A percentile compares a stretch with the other conserved stretches of the same genome.
These are phyloP conservation scores for Hypoxylon rickii DNA, from an alignment of 495 filamentous ascomycete genomes.

Conservation along the genomic window DNA sequence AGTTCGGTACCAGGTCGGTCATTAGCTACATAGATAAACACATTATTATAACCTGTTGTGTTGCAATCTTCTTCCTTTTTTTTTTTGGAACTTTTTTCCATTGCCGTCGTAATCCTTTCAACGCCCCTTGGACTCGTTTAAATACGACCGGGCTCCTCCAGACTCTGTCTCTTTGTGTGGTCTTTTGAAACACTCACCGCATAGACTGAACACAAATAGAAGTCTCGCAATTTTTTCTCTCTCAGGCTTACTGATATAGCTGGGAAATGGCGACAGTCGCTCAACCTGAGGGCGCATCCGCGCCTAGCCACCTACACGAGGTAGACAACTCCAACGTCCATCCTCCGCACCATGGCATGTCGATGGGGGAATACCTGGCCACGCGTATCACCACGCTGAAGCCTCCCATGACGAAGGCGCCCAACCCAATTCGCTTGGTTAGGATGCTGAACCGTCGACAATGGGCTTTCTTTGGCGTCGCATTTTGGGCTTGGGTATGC, in stretches of 20 bases:
- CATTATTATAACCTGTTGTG: constrained; percentile 11
- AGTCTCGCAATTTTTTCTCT: constrained; percentile 1
- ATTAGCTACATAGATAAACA: not conserved
- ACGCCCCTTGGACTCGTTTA: constrained; percentile 17
- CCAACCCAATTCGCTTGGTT: constrained; percentile 77
- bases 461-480: constrained; percentile 84
- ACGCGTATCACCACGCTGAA: constrained; percentile 75
- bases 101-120: not conserved
- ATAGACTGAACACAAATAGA: constrained; percentile 12
- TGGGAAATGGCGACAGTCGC: constrained; percentile 24
- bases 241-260: constrained; percentile 3
- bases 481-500: constrained; percentile 70
- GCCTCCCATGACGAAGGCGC: constrained; percentile 76
- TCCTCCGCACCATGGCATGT: constrained; percentile 55
- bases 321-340: constrained; percentile 31
- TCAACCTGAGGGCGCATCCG: constrained; percentile 6
- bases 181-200: not conserved
- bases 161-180: constrained; percentile 9
- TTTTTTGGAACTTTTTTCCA: too few relatives aligned
- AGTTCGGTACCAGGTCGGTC: not conserved
- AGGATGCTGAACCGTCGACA: constrained; percentile 71
- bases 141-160: constrained; percentile 18
- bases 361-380: constrained; percentile 62
- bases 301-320: constrained; percentile 4
- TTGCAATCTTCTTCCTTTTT: too few relatives aligned